phyloP scores from a whole-genome alignment of 2,329 filamentous ascomycete genomes.

The Parastagonospora nodorum region DNA sequence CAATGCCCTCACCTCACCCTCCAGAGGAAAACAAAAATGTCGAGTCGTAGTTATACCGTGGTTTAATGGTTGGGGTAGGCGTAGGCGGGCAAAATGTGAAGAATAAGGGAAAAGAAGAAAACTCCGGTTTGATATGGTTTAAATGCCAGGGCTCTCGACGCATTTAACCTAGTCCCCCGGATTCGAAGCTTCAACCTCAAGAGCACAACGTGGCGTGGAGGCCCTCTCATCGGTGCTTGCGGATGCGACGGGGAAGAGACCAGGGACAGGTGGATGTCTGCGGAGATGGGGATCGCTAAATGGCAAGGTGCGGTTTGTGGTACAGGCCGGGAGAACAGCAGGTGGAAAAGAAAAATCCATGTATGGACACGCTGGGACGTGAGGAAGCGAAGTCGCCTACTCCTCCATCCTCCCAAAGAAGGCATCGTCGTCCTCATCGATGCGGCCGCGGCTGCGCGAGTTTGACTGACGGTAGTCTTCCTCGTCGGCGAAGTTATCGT shows the following conservation, averaged over 20 bases:
- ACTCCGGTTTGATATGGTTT: slow-evolving; percentile 22
- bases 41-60: slow-evolving; percentile 18
- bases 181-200: slow-evolving; percentile 47
- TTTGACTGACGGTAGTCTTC: slow-evolving; percentile 62
- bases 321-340: slow-evolving; percentile 38
- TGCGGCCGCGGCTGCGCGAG: slow-evolving; percentile 59
- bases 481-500: slow-evolving; percentile 68
- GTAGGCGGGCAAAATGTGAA: slow-evolving; percentile 14
- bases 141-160: slow-evolving; percentile 41
- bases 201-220: slow-evolving; percentile 33
- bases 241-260: slow-evolving; percentile 11
- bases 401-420: slow-evolving; percentile 98
- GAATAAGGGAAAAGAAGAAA: slow-evolving; percentile 5
- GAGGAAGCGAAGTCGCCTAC: slow-evolving; percentile 17
- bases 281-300: slow-evolving; percentile 46
- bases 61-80: slow-evolving; percentile 13
- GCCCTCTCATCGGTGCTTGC: slow-evolving; percentile 51
- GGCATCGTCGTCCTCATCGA: slow-evolving; percentile 91
- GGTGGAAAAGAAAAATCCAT: slow-evolving; percentile 8
- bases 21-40: slow-evolving; percentile 1
- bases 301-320: slow-evolving; percentile 38
- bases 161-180: slow-evolving; percentile 23
- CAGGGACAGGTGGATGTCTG: slow-evolving; percentile 28
- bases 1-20: neutral
- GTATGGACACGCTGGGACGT: slow-evolving; percentile 4